Percentiles rank a stretch among this genome's conserved stretches.
These are phyloP conservation scores for Ballota nigra DNA, from an alignment of 257 asterid genomes.

Conservation along the genomic window DNA sequence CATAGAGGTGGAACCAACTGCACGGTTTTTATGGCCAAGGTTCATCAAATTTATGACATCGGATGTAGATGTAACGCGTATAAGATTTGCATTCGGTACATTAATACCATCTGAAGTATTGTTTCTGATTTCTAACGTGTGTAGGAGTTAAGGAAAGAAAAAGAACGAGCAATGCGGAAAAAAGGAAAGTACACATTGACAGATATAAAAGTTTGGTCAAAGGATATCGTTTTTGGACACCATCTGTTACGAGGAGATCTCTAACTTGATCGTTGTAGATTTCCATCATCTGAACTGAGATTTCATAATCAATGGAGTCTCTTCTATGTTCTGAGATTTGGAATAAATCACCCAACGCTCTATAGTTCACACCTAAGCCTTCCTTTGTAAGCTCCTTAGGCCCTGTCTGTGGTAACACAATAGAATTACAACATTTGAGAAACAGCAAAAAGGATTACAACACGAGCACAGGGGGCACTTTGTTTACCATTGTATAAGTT, in stretches of 20 bases:
- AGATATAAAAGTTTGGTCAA: conserved; percentile 13
- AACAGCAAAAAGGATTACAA: background rate
- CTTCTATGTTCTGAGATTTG: conserved; percentile 39
- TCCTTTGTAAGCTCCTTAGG: conserved; percentile 43
- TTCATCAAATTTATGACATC: conserved; percentile 55
- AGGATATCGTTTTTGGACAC: conserved; percentile 50
- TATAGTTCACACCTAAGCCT: conserved; percentile 51
- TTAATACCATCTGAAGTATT: conserved; percentile 65
- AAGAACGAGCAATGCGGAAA: background rate
- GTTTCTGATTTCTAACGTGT: conserved; percentile 73
- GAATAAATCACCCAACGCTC: conserved; percentile 58
- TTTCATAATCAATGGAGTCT: conserved; percentile 38
- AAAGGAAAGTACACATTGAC: background rate
- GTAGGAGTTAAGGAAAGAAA: conserved; percentile 47
- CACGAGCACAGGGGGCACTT: background rate
- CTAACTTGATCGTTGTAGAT: conserved; percentile 73
- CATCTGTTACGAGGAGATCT: conserved; percentile 47
- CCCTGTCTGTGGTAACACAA: conserved; percentile 40
- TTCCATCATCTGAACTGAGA: conserved; percentile 50
- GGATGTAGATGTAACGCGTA: conserved; percentile 41
- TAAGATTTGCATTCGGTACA: conserved; percentile 75
- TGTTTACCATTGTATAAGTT: conserved; percentile 38
- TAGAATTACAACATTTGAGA: background rate
- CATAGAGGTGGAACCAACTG: conserved; percentile 54
- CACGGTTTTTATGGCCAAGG: too few species aligned